Evolutionary conservation across 1,139 yeast species (phyloP).

Genomic region (Pneumocystis jirovecii): DNA sequence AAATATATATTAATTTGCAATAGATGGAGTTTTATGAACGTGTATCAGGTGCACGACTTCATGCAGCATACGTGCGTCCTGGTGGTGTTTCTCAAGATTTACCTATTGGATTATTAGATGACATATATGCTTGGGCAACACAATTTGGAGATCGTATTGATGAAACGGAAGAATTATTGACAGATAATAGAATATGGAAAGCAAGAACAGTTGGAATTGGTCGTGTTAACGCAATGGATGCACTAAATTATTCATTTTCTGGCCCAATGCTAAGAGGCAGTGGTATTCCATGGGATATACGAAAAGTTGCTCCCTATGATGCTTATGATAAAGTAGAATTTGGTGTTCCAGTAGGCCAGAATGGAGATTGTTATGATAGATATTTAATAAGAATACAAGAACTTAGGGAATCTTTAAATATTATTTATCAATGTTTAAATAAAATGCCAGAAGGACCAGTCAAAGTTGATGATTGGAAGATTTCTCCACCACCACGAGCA

Average conservation of each 20-base stretch:
- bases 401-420: slow-evolving; percentile 79
- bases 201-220: slow-evolving; percentile 76
- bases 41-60: slow-evolving; percentile 81
- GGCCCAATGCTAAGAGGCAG: slow-evolving; percentile 89
- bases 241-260: slow-evolving; percentile 61
- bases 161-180: slow-evolving; percentile 76
- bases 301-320: slow-evolving; percentile 81
- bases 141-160: slow-evolving; percentile 88
- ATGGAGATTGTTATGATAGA: slow-evolving; percentile 87
- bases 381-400: slow-evolving; percentile 80
- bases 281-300: slow-evolving; percentile 74
- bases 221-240: slow-evolving; percentile 71
- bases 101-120: slow-evolving; percentile 76
- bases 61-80: slow-evolving; percentile 77
- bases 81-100: slow-evolving; percentile 86
- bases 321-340: slow-evolving; percentile 79
- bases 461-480: slow-evolving; percentile 79
- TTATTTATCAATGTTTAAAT: slow-evolving; percentile 77
- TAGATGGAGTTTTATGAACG: slow-evolving; percentile 80
- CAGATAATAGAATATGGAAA: slow-evolving; percentile 89
- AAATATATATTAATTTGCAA: slow-evolving; percentile 27
- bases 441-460: slow-evolving; percentile 89
- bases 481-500: slow-evolving; percentile 67
- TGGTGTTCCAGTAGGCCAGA: slow-evolving; percentile 71
- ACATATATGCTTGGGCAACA: slow-evolving; percentile 91